Percentiles rank a stretch among this genome's conserved stretches.
These are phyloP conservation scores for Xylaria castorea DNA, from an alignment of 495 filamentous ascomycete genomes.

Conservation along the genomic window DNA sequence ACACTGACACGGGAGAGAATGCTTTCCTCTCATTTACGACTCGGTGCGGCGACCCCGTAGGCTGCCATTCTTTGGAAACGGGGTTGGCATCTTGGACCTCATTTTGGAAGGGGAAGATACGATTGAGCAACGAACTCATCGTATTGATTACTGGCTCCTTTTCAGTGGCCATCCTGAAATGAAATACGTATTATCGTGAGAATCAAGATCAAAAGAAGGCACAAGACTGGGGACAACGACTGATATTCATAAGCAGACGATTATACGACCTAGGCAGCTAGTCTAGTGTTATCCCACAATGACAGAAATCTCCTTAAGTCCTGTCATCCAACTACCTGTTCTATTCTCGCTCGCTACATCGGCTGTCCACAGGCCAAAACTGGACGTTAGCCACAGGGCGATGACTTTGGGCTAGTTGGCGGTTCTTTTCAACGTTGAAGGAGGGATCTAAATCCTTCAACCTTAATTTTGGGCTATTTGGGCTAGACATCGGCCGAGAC, in stretches of 20 bases:
- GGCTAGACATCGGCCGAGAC: background rate
- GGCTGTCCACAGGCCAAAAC: background rate
- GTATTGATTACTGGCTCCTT: background rate
- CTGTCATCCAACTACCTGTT: constrained; percentile 1
- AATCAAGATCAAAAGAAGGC: background rate
- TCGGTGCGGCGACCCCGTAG: background rate
- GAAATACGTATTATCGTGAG: background rate
- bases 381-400: background rate
- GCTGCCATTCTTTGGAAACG: background rate
- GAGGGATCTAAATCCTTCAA: constrained; percentile 19
- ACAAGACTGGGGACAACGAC: background rate
- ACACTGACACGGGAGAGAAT: background rate
- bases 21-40: background rate
- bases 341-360: background rate
- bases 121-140: background rate
- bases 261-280: background rate
- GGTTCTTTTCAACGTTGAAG: background rate
- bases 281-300: background rate
- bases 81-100: background rate
- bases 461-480: constrained; percentile 4
- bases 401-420: background rate
- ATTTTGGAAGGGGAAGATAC: constrained; percentile 1
- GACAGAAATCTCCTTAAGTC: background rate
- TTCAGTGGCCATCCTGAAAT: constrained; percentile 1
- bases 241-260: constrained; percentile 10